Evolutionary conservation across 2,329 filamentous ascomycete genomes (phyloP).

Genomic region (Calonectria hawksworthii): DNA sequence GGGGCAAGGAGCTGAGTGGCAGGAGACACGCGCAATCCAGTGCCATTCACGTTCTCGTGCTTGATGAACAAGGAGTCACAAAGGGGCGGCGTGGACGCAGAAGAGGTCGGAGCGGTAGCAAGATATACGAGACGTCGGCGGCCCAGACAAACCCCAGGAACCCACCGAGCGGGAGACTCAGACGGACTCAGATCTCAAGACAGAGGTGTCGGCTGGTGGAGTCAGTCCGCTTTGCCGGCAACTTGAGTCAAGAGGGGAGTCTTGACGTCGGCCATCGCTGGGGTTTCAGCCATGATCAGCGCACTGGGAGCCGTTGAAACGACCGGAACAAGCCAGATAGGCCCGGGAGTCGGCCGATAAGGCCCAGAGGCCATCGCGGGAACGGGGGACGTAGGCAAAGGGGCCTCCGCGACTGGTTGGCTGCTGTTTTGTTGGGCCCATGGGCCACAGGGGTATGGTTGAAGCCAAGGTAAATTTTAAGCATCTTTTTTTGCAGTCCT

Average conservation of each 20-base stretch:
- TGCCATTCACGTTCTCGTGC: not conserved
- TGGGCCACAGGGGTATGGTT: not conserved
- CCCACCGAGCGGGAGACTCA: constrained; percentile 22
- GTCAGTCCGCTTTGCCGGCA: constrained; percentile 15
- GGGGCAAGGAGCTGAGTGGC: not conserved
- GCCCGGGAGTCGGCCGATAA: constrained; percentile 31
- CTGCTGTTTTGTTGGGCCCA: not conserved
- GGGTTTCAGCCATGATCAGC: constrained; percentile 15
- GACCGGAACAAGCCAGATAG: not conserved
- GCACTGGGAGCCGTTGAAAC: constrained; percentile 10
- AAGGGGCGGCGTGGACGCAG: not conserved
- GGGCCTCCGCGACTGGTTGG: constrained; percentile 25
- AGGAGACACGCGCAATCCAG: not conserved
- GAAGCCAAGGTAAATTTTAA: constrained; percentile 9
- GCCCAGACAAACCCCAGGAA: constrained; percentile 17
- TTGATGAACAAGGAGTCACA: not conserved
- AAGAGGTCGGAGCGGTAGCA: constrained; percentile 13
- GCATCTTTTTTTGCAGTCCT: constrained; percentile 5
- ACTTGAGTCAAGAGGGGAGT: constrained; percentile 10
- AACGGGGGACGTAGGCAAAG: not conserved
- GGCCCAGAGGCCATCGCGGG: constrained; percentile 17
- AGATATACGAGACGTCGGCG: constrained; percentile 33
- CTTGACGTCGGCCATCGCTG: constrained; percentile 20
- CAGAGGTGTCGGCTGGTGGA: constrained; percentile 22
- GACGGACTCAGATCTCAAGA: constrained; percentile 12